Evolutionary conservation across 1,284 basidiomycete species (phyloP).

Genomic region (Trametes hirsuta): DNA sequence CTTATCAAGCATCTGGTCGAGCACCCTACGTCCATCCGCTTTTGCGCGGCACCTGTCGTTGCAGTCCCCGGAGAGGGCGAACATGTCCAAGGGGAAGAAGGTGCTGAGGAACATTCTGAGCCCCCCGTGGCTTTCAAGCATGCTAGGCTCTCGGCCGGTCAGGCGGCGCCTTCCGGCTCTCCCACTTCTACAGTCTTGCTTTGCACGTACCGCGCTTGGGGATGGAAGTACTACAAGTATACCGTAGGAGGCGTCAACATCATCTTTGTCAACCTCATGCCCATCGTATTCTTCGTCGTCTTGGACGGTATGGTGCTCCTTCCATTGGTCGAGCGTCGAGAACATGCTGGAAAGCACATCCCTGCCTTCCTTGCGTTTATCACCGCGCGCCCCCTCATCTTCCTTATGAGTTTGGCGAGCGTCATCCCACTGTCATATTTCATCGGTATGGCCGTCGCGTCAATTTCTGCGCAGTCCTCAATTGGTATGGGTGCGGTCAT

Average conservation of each 20-base stretch:
- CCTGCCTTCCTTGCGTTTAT: conserved; percentile 72
- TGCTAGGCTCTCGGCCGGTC: conserved; percentile 64
- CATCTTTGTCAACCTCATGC: conserved; percentile 94
- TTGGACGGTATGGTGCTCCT: conserved; percentile 89
- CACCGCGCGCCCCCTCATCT: conserved; percentile 81
- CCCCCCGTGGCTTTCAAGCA: conserved; percentile 58
- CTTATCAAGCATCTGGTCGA: conserved; percentile 84
- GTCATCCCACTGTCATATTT: conserved; percentile 99
- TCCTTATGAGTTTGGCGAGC: conserved; percentile 84
- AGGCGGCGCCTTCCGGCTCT: conserved; percentile 75
- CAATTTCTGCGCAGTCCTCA: conserved; percentile 95
- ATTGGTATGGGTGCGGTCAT: conserved; percentile 99
- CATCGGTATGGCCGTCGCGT: conserved; percentile 99
- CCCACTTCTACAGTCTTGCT: conserved; percentile 85
- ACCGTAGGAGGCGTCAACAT: conserved; percentile 99
- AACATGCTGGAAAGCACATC: conserved; percentile 58
- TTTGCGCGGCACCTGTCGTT: conserved; percentile 79
- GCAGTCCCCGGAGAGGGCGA: conserved; percentile 41
- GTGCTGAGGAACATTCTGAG: conserved; percentile 22
- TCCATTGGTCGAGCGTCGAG: conserved; percentile 63
- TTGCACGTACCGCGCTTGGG: conserved; percentile 93
- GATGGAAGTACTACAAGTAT: conserved; percentile 98
- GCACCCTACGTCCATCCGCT: conserved; percentile 87
- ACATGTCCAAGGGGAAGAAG: conserved; percentile 31
- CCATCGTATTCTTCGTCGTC: conserved; percentile 95